Evolutionary conservation across 768 basidiomycete genomes (phyloP), one percentile per base, ranked within the genome.

Genomic region (Clathrus columnatus): DNA sequence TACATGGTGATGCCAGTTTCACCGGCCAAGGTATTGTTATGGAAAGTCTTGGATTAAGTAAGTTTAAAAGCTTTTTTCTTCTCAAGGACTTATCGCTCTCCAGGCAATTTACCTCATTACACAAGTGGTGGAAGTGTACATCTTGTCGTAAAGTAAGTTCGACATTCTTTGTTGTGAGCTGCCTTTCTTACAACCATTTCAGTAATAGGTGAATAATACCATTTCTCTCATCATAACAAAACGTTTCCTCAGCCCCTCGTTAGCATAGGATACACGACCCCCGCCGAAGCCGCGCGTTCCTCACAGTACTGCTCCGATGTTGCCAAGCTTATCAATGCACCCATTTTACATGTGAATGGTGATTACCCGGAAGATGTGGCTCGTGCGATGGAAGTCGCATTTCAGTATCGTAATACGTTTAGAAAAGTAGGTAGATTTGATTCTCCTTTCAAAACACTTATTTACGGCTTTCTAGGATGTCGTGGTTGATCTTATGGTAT

Each of bases 1-100:
- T 96, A 47, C 93, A 95, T 60, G 93, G 93, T 2, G 93, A 96
- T 66, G 91, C 89, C 1, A 90, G 87, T 56, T 94, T 95, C 64
- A 79, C 86, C 0, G 93, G 92, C 0, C 93, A 95, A 66, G 92
- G 93, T 1, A 76, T 95, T 4, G 80, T 93, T 17, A 93, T 91
- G 83, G 93, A 95, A 67, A 76, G 79, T 17, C 74, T 96, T 28
- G 89, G 91, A 5, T 70, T 95, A 53, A 92, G 89, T 83, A 59
- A 50, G 85, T 72, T 8, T 36, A 36, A 16, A 43, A 5, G 2
- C 36, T 43, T 23, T 46, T 11, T 7, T 3, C 23, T 21, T 44
- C 21, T 47, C 20, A 18, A 26, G 41, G 45, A 52, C 18, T 8
- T 42, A 4, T 16, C 30, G 29, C 36, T 21, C 17, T 20, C 28